These are phyloP conservation scores for Neckera pumila DNA, from an alignment of 225 moss, liverwort and hornwort genomes.

Conservation along the genomic window DNA sequence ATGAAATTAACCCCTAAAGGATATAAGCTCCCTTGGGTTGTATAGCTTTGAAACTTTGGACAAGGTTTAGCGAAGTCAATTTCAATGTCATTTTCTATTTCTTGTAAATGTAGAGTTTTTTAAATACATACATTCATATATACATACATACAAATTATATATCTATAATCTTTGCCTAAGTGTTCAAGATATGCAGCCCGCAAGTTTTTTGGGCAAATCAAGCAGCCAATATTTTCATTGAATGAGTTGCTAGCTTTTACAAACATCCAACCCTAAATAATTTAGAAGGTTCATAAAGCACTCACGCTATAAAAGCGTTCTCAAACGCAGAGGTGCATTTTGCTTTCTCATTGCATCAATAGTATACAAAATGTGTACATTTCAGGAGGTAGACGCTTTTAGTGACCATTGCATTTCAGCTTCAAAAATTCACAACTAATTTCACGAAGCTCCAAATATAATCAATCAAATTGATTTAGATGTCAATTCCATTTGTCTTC, in stretches of 20 bases:
- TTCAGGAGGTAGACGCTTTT: accelerated
- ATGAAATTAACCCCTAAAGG: neutral
- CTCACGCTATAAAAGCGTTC: accelerated
- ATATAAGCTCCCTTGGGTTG: neutral
- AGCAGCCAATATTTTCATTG: neutral
- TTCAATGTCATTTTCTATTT: neutral
- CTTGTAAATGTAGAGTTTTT: neutral
- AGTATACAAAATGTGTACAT: neutral
- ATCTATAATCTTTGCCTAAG: too few relatives aligned
- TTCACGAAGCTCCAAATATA: neutral
- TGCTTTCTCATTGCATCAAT: neutral
- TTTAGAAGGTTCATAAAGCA: too few relatives aligned
- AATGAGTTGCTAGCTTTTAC: neutral
- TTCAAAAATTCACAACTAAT: neutral
- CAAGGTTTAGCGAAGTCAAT: neutral
- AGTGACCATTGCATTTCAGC: neutral
- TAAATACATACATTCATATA: too few relatives aligned
- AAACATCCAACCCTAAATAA: neutral
- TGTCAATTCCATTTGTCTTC: neutral
- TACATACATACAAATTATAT: too few relatives aligned
- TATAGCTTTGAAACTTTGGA: neutral
- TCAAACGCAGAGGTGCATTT: neutral
- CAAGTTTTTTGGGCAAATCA: too few relatives aligned
- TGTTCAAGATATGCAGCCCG: accelerated
- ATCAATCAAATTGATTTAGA: neutral